Base-by-base conservation (phyloP, 2,329 filamentous ascomycete genomes). In the Clonostachys solani region DNA sequence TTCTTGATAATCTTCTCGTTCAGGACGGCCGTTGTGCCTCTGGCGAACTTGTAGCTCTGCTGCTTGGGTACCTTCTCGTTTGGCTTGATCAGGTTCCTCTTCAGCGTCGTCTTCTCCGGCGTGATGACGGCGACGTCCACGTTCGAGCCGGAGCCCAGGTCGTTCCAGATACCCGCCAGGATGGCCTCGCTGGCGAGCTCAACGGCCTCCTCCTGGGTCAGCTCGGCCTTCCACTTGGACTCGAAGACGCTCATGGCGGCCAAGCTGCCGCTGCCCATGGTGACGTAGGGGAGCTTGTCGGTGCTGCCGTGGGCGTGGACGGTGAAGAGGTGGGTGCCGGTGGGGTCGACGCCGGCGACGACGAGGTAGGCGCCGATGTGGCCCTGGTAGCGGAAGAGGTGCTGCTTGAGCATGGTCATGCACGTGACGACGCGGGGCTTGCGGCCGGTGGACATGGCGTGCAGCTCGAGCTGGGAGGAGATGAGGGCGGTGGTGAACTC, bases 401-500 rank as follows among this genome's bases (percentile, higher is more conserved):
- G 94, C 75, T 99, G 94, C 80, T 99, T 99, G 55, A 99, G 86
- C 78, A 99, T 86, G 45, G 94, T 99, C 94, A 99, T 99, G 79
- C 92, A 95, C 53, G 94, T 99, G 57, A 96, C 92, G 58, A 99
- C 95, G 65, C 94, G 91, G 50, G 94, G 92, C 71, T 94, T 91
- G 68, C 94, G 92, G 69, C 92, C 92, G 33, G 94, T 97, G 48
- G 91, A 96, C 60, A 99, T 86, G 47, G 92, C 83, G 77, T 99
- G 94, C 51, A 99, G 85, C 77, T 99, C 94, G 66, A 99, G 87
- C 75, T 97, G 94, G 55, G 94, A 99, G 62, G 92, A 96, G 77
- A 97, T 96, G 71, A 99, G 85, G 65, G 92, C 88, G 50, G 94
- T 99, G 59, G 94, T 99, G 79, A 99, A 99, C 76, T 99, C 94